Conservation (phyloP, 768 basidiomycete species). For the Thelephora ganbajun region DNA sequence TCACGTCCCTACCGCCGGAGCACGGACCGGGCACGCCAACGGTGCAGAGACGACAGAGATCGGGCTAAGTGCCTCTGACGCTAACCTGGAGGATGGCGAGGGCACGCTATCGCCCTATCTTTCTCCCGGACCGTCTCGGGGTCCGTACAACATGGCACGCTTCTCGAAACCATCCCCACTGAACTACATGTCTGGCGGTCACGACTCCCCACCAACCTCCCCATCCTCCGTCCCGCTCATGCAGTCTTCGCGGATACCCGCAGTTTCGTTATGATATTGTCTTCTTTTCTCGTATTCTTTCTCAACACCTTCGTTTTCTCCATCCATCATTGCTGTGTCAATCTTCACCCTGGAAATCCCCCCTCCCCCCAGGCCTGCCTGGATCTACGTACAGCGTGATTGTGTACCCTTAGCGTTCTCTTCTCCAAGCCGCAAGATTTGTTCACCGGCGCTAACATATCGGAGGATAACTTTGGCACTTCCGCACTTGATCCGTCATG, state of each 20-base stretch:
- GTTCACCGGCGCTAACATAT: too few relatives aligned
- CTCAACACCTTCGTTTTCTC: too few relatives aligned
- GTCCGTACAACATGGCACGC: not conserved
- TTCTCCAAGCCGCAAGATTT: too few relatives aligned
- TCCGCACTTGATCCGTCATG: too few relatives aligned
- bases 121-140: constrained; percentile 4
- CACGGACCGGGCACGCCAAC: constrained; percentile 48
- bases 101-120: constrained; percentile 10
- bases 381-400: too few relatives aligned
- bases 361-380: too few relatives aligned
- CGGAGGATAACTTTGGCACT: too few relatives aligned
- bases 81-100: constrained; percentile 16
- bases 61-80: constrained; percentile 28
- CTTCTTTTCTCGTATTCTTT: not conserved
- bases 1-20: constrained; percentile 56
- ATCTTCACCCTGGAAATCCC: too few relatives aligned
- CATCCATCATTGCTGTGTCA: too few relatives aligned
- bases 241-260: not conserved
- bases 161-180: not conserved
- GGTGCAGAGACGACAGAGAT: constrained; percentile 48
- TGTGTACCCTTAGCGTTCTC: too few relatives aligned
- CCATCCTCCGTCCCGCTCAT: constrained; percentile 1
- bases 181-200: not conserved
- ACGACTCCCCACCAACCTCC: not conserved
- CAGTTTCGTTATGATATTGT: not conserved